Evolutionary conservation across 371 early-diverging fungal species (phyloP), one percentile per base, ranked within the genome.

Genomic region (Rhizopus sp.): DNA sequence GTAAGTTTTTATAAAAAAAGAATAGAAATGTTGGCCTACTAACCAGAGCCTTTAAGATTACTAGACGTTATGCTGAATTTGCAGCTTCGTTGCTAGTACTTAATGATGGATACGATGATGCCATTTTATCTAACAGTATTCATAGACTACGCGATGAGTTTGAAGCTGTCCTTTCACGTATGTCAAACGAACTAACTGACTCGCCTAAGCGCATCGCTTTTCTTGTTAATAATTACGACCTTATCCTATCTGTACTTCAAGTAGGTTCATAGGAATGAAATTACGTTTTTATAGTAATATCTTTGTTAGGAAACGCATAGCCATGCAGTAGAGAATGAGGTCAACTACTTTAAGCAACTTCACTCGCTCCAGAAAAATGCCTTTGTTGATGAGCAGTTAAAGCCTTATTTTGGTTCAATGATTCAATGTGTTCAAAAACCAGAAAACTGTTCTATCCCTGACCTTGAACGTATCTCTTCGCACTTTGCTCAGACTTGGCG

Each of bases 201-300:
- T 70, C 74, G 16, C 85, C 87, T 50, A 80, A 78, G 35, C 72
- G 87, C 23, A 77, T 88, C 49, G 87, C 93, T 9, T 93, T 94
- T 53, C 70, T 92, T 55, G 93, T 96, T 64, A 96, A 95, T 78
- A 95, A 94, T 61, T 91, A 89, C 60, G 97, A 96, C 59, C 76
- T 93, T 17, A 85, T 95, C 31, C 72, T 87, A 12, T 80, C 88
- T 0, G 87, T 94, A 12, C 78, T 96, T 37, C 77, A 82, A 59
- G 84, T 75, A 37, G 5, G 31, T 3, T 29, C 13, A 32, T 10
- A 45, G 31, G 0, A 29, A 17, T 41, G 15, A 10, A n/a, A 12
- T n/a, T 47, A 47, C 48, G 13, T 55, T 10, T 23, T 55, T n/a
- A 47, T 6, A 54, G 12, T 10, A 16, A 15, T 12, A 6, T 29